Base-by-base conservation (phyloP, 2,329 filamentous ascomycete species). In the Calonectria fujianensis region DNA sequence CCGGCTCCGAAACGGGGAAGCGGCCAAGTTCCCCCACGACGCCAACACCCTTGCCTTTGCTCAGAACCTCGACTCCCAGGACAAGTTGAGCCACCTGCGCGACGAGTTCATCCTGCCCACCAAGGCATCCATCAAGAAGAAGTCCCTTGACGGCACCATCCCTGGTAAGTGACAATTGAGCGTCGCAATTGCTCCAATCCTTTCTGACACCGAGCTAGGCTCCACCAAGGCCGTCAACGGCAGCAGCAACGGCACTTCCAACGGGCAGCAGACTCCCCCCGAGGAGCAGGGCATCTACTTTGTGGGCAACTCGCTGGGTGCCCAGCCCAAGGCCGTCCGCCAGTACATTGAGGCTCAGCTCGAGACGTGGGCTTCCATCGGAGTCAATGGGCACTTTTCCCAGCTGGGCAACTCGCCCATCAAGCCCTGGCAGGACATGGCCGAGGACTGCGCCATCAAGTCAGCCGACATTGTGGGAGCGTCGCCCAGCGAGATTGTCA, bases 291-390 rank as follows among this genome's bases (percentile, higher is more conserved):
- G 84, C 74, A 93, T 95, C 74, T 98, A 98, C 84, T 92, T 98
- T 76, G 96, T 95, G 78, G 96, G 96, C 72, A 98, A 98, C 86
- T 98, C 95, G 0, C 90, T 98, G 1, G 96, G 96, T 48, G 90
- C 96, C 5, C 96, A 98, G 83, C 95, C 96, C 57, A 92, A 90
- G 75, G 90, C 90, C 18, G 92, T 93, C 0, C 88, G 90, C 24
- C 86, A 89, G 20, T 93, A 95, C 76, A 86, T 98, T 75, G 88
- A 93, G 59, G 90, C 92, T 7, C 95, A 97, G 78, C 90, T 98
- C 1, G 91, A 94, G 75, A 95, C 95, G 4, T 98, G 96, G 96
- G 93, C 93, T 0, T 93, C 92, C 0, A 94, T 97, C 77, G 96
- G 94, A 24, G 96, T 98, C 29, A 93, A 94, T 51, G 96, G 96